These are phyloP conservation scores for Mortierella claussenii DNA, from an alignment of 192 early-diverging fungal genomes.

Conservation along the genomic window DNA sequence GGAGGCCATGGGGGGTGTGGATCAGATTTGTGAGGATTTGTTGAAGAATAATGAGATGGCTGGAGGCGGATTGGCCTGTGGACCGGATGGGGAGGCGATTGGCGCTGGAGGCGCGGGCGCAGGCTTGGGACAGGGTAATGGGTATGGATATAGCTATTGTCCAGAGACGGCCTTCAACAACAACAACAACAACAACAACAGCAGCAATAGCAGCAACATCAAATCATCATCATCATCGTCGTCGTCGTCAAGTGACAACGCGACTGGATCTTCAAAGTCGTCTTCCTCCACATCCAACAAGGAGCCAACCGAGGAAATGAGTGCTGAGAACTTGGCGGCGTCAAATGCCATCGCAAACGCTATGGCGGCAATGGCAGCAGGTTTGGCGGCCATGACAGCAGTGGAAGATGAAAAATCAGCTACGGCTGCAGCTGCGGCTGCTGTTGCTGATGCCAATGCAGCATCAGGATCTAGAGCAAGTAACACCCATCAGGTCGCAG, in stretches of 20 bases:
- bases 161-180: conserved; percentile 6
- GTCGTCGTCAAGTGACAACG: neutral
- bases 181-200: too few species aligned
- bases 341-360: conserved; percentile 46
- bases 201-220: too few species aligned
- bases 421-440: neutral
- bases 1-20: conserved; percentile 51
- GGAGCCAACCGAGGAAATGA: conserved; percentile 15
- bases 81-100: conserved; percentile 18
- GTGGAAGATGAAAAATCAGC: conserved; percentile 37
- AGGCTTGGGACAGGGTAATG: conserved; percentile 42
- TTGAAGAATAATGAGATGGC: conserved; percentile 41
- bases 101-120: conserved; percentile 32
- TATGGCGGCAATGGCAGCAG: conserved; percentile 51
- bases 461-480: too few species aligned
- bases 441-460: too few species aligned
- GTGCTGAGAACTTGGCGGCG: conserved; percentile 19
- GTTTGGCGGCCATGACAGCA: conserved; percentile 40
- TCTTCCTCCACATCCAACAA: neutral
- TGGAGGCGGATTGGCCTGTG: neutral
- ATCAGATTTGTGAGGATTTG: conserved; percentile 46
- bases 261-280: neutral
- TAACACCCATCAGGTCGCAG: too few species aligned
- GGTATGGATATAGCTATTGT: conserved; percentile 49
- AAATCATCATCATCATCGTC: too few species aligned